These are phyloP conservation scores for Monosporascus cannonballus DNA, from an alignment of 2,329 filamentous ascomycete genomes.

Conservation along the genomic window DNA sequence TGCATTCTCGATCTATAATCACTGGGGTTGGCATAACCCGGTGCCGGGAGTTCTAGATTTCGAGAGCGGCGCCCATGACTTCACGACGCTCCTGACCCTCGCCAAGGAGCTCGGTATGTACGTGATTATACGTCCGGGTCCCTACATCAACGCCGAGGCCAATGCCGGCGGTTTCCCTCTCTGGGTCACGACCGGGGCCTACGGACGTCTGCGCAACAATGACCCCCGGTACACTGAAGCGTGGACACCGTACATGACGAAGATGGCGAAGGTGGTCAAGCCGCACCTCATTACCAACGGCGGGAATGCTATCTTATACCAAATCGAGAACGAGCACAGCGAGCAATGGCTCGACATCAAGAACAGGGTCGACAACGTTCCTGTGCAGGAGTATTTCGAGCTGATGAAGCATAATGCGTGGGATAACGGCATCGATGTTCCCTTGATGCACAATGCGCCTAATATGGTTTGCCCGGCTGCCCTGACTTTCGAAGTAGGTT, in stretches of 20 bases:
- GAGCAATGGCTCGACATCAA: slow-evolving; percentile 35
- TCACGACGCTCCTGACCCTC: slow-evolving; percentile 44
- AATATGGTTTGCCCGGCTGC: slow-evolving; percentile 36
- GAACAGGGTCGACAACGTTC: slow-evolving; percentile 39
- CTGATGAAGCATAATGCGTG: slow-evolving; percentile 46
- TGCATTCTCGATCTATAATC: slow-evolving; percentile 36
- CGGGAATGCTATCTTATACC: slow-evolving; percentile 49
- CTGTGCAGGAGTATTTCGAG: slow-evolving; percentile 51
- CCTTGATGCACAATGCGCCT: slow-evolving; percentile 52
- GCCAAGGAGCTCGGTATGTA: slow-evolving; percentile 50
- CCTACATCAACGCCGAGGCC: slow-evolving; percentile 59
- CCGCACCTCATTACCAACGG: slow-evolving; percentile 51
- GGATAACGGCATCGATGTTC: slow-evolving; percentile 52
- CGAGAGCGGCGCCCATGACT: slow-evolving; percentile 45
- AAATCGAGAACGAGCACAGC: slow-evolving; percentile 51
- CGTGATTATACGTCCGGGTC: slow-evolving; percentile 50
- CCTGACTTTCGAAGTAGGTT: too few species aligned
- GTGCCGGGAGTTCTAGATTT: slow-evolving; percentile 38
- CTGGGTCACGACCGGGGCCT: slow-evolving; percentile 56
- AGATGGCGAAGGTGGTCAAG: slow-evolving; percentile 43
- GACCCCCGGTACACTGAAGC: slow-evolving; percentile 46
- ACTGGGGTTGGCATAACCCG: slow-evolving; percentile 36
- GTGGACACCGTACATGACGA: slow-evolving; percentile 47
- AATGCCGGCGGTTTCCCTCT: slow-evolving; percentile 57
- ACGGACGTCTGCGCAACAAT: slow-evolving; percentile 46